phyloP scores from a whole-genome alignment of 2,329 filamentous ascomycete species.

The Ophiostoma sp. region DNA sequence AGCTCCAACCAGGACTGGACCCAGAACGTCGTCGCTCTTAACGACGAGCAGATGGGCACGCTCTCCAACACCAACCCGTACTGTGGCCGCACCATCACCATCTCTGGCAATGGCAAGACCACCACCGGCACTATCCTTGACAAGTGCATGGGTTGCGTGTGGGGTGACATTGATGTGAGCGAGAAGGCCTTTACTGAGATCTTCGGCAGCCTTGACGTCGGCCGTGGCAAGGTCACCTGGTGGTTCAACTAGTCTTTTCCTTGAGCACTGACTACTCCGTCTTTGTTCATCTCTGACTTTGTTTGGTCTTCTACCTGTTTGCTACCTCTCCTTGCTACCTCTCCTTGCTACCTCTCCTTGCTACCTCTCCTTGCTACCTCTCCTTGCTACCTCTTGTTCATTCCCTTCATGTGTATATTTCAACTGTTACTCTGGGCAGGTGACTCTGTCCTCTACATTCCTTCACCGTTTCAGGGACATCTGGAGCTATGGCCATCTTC shows the following conservation, averaged over 20 bases:
- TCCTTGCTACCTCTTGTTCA: no score
- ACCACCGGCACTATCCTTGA: conserved; percentile 59
- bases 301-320: no score
- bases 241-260: conserved; percentile 29
- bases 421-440: no score
- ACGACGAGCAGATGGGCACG: conserved; percentile 56
- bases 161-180: conserved; percentile 48
- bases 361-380: no score
- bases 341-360: no score
- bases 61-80: conserved; percentile 62
- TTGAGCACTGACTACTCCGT: background rate
- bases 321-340: no score
- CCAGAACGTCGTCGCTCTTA: conserved; percentile 64
- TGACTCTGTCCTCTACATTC: no score
- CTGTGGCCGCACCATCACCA: conserved; percentile 64
- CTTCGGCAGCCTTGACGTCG: conserved; percentile 36
- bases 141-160: conserved; percentile 66
- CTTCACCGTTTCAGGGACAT: no score
- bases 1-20: conserved; percentile 50
- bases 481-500: no score
- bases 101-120: conserved; percentile 52
- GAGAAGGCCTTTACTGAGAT: conserved; percentile 45
- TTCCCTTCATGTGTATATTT: no score
- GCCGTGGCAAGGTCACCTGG: conserved; percentile 34
- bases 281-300: background rate